Evolutionary conservation across 306 rosid genomes (phyloP).

Genomic region (Dalbergia oliveri): DNA sequence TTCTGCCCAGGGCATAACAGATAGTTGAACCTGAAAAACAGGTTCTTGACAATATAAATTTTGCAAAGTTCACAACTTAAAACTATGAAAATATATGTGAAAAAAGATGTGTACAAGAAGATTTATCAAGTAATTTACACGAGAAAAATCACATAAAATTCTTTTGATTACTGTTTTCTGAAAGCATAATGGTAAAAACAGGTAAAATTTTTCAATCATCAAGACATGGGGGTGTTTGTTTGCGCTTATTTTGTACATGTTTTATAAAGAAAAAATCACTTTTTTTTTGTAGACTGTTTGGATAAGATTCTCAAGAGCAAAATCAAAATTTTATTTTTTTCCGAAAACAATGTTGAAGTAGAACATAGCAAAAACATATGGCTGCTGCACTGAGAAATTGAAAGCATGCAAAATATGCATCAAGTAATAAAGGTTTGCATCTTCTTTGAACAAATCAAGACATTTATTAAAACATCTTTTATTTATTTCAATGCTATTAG

Average conservation of each 20-base stretch:
- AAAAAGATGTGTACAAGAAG: background rate
- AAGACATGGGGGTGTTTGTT: too few species aligned
- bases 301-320: too few species aligned
- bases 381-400: background rate
- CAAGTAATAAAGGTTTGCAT: background rate
- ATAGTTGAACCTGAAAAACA: conserved; percentile 83
- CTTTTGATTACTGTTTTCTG: background rate
- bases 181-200: background rate
- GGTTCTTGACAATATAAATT: conserved; percentile 36
- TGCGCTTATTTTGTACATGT: too few species aligned
- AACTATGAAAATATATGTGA: background rate
- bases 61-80: conserved; percentile 26
- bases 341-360: too few species aligned
- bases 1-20: conserved; percentile 79
- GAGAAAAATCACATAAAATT: background rate
- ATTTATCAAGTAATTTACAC: conserved; percentile 1
- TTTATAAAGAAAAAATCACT: too few species aligned
- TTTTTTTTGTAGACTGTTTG: too few species aligned
- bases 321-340: too few species aligned
- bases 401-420: background rate
- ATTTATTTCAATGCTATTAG: background rate
- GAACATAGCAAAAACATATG: background rate
- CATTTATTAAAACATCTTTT: background rate
- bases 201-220: background rate
- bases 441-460: background rate